phyloP scores from a whole-genome alignment of 2,329 filamentous ascomycete species.

The Pezicula radicicola region DNA sequence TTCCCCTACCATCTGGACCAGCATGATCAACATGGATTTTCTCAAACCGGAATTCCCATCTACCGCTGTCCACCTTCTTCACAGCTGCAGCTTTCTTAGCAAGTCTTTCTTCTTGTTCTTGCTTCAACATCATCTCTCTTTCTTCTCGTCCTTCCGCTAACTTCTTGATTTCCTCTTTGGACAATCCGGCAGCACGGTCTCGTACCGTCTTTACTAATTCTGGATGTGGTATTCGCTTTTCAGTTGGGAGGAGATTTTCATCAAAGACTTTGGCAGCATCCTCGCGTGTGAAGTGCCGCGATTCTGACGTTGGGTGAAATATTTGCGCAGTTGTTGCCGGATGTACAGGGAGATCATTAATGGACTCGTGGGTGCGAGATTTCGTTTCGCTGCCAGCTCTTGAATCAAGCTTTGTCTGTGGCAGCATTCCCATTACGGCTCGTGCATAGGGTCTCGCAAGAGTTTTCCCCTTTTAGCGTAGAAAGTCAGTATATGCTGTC shows the following conservation, averaged over 20 bases:
- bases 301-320: slow-evolving; percentile 63
- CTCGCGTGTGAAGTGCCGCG: slow-evolving; percentile 58
- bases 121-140: slow-evolving; percentile 41
- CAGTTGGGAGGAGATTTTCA: slow-evolving; percentile 55
- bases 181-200: slow-evolving; percentile 37
- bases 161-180: slow-evolving; percentile 29
- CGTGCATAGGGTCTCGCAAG: slow-evolving; percentile 74
- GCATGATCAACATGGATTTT: slow-evolving; percentile 54
- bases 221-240: slow-evolving; percentile 59
- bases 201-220: slow-evolving; percentile 57
- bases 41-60: slow-evolving; percentile 63
- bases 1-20: slow-evolving; percentile 50
- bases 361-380: slow-evolving; percentile 47
- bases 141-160: slow-evolving; percentile 28
- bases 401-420: slow-evolving; percentile 60
- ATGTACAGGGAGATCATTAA: slow-evolving; percentile 65
- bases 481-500: slow-evolving; percentile 17
- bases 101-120: slow-evolving; percentile 29
- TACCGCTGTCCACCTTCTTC: slow-evolving; percentile 40
- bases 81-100: slow-evolving; percentile 37
- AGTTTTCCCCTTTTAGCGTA: slow-evolving; percentile 61
- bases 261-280: slow-evolving; percentile 66
- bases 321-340: slow-evolving; percentile 59
- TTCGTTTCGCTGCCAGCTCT: slow-evolving; percentile 29
- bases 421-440: slow-evolving; percentile 78